phyloP scores from a whole-genome alignment of 1,139 yeast species.

The Candida dubliniensis region DNA sequence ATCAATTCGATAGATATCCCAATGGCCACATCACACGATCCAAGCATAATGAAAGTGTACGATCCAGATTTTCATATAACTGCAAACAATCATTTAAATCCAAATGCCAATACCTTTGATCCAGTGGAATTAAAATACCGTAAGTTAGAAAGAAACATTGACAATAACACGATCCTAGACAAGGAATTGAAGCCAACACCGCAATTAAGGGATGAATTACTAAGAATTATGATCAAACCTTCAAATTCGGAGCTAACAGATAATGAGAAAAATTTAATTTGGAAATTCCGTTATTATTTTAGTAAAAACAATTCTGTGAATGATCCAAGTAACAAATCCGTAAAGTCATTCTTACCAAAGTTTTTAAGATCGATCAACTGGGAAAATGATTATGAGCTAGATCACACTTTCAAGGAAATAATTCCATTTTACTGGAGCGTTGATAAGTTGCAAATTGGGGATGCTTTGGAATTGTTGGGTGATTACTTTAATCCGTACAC shows the following conservation, averaged over 20 bases:
- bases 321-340: conserved; percentile 18
- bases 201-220: conserved; percentile 71
- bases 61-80: conserved; percentile 41
- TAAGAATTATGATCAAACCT: conserved; percentile 68
- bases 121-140: conserved; percentile 89
- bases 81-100: conserved; percentile 6
- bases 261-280: conserved; percentile 81
- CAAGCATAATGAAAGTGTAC: conserved; percentile 24
- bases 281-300: conserved; percentile 89
- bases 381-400: conserved; percentile 79
- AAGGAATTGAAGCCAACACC: conserved; percentile 89
- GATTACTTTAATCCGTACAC: conserved; percentile 57
- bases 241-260: conserved; percentile 81
- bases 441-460: conserved; percentile 85
- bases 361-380: conserved; percentile 85
- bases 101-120: conserved; percentile 37
- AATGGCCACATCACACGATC: conserved; percentile 15
- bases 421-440: conserved; percentile 47
- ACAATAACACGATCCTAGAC: conserved; percentile 74
- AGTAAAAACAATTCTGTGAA: conserved; percentile 53
- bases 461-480: conserved; percentile 85
- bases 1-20: conserved; percentile 40
- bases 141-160: conserved; percentile 73
- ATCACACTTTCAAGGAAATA: conserved; percentile 66
- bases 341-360: conserved; percentile 69